Evolutionary conservation across 345 rosid genomes (phyloP).

Genomic region (Triadica sebifera): DNA sequence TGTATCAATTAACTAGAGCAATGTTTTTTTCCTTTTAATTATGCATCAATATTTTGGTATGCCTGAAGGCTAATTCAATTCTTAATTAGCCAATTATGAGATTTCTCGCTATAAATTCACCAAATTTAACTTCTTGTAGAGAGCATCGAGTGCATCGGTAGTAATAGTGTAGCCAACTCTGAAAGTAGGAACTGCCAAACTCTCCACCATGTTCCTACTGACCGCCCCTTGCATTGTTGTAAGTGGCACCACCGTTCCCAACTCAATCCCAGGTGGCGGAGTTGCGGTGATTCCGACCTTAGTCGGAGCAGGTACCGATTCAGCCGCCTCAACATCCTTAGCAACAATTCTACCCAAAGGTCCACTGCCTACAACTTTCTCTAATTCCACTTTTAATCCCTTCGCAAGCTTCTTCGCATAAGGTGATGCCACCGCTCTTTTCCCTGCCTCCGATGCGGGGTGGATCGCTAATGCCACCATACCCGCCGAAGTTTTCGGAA

Average conservation of each 20-base stretch:
- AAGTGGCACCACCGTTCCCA: conserved; percentile 59
- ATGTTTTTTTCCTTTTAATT: not conserved
- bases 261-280: conserved; percentile 8
- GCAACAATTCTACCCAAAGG: conserved; percentile 96
- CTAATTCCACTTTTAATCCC: conserved; percentile 77
- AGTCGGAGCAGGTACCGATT: conserved; percentile 18
- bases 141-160: conserved; percentile 83
- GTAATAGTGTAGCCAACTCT: conserved; percentile 83
- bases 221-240: conserved; percentile 90
- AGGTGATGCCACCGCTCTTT: conserved; percentile 79
- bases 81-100: not conserved
- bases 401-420: conserved; percentile 84
- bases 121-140: conserved; percentile 68
- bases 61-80: not conserved
- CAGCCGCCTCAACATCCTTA: conserved; percentile 79
- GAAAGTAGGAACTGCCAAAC: conserved; percentile 78
- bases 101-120: not conserved
- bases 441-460: conserved; percentile 89
- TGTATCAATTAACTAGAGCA: not conserved
- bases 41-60: not conserved
- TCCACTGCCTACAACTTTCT: conserved; percentile 64
- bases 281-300: not conserved
- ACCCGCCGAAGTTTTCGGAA: conserved; percentile 5
- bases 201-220: conserved; percentile 82
- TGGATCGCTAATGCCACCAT: conserved; percentile 46